Conservation (phyloP, 495 filamentous ascomycete species). For the Trichoderma asperelloides region DNA sequence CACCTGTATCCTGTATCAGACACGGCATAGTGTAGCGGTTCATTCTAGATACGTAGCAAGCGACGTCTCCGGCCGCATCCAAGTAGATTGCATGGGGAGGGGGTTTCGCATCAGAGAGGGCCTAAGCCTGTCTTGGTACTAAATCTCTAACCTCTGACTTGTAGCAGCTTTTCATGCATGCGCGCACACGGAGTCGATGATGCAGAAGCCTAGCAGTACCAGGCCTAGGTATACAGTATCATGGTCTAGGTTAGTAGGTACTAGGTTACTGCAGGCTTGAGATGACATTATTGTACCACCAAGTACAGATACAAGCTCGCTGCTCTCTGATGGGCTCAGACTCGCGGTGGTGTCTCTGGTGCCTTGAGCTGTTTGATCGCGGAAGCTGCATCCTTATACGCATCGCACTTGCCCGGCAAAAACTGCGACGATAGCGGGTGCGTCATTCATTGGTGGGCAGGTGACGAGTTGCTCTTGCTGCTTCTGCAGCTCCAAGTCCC, state of each 20-base stretch:
- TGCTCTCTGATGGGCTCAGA: too few relatives aligned
- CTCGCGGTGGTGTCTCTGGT: too few relatives aligned
- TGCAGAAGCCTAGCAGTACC: background rate
- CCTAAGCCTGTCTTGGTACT: background rate
- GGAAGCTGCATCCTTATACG: background rate
- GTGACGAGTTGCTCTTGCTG: slow-evolving; percentile 4
- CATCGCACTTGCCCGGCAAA: background rate
- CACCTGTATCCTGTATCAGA: background rate
- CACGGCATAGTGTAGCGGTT: background rate
- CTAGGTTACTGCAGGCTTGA: too few relatives aligned
- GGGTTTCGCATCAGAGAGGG: background rate
- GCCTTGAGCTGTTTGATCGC: background rate
- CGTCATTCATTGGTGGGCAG: background rate
- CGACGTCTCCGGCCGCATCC: background rate
- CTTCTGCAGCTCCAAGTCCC: background rate
- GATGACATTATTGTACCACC: too few relatives aligned
- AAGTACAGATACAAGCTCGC: too few relatives aligned
- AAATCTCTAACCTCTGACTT: background rate
- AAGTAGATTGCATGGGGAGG: background rate
- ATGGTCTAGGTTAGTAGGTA: too few relatives aligned
- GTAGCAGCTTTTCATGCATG: background rate
- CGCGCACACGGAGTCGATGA: background rate
- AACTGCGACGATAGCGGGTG: background rate
- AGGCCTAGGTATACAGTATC: too few relatives aligned
- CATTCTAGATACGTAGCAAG: background rate